Evolutionary conservation across 179 eudicot genomes (phyloP), one percentile per base, ranked within the genome.

Genomic region (Silene coronaria): DNA sequence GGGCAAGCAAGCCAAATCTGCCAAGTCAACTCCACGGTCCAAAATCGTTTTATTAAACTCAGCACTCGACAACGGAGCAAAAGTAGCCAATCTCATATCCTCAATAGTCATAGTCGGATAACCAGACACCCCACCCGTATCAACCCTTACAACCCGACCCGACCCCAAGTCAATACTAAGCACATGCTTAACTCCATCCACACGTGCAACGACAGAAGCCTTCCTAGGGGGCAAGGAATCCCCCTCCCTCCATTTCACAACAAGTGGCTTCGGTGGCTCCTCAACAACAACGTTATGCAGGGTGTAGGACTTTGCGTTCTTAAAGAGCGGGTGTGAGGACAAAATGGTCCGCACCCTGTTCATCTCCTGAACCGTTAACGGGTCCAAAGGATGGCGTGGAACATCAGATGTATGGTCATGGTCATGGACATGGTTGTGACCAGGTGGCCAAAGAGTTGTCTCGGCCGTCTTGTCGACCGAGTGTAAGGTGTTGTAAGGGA

Each of bases 361-460:
- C 76, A 91, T 19, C 69, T 93, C 98, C 10, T 78, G 74, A 68
- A 93, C 73, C 27, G 98, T 93, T 22, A 93, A 86, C 0, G 98
- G 98, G 85, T 93, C 98, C 26, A 93, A 82, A 0, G 98, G 97
- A 85, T 93, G 98, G 61, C 13, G 85, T n/a, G 98, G 90, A 10
- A 78, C 65, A 75, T 73, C 90, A 76, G 86, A 14, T 71, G 85
- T 67, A 85, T 91, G 85, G 76, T 45, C 79, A 11, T 51, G 77
- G 23, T 0, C 22, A 32, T 16, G 77, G 67, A 72, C 27, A 67
- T 57, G 70, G 71, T 75, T 57, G 61, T 71, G 84, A 80, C 68
- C 32, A 74, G 82, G 84, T 61, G 76, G 79, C 2, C 65, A 63
- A 16, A 81, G 78, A 11, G 78, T 38, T 7, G 70, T 74, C 22